These are phyloP conservation scores for Neopestalotiopsis rosae DNA, from an alignment of 2,329 filamentous ascomycete genomes.

Conservation along the genomic window DNA sequence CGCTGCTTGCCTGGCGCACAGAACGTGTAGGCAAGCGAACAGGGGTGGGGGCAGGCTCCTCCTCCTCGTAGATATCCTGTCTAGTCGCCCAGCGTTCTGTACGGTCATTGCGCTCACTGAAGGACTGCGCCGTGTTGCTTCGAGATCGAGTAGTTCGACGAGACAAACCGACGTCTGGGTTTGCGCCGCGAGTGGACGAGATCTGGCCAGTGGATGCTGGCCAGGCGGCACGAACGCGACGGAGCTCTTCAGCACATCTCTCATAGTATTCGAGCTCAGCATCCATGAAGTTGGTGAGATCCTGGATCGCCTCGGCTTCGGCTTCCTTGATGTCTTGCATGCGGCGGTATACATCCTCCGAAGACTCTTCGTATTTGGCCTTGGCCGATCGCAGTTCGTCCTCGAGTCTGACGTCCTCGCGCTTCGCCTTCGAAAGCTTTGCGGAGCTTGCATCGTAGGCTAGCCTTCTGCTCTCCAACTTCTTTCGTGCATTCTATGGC, in stretches of 20 bases:
- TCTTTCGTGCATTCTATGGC: conserved; percentile 78
- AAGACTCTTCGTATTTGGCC: conserved; percentile 95
- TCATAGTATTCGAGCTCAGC: conserved; percentile 92
- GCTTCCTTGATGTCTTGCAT: conserved; percentile 98
- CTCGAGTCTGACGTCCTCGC: conserved; percentile 90
- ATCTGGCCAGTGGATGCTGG: conserved; percentile 30
- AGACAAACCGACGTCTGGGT: conserved; percentile 31
- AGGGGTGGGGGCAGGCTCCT: conserved; percentile 40
- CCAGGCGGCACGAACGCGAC: conserved; percentile 56
- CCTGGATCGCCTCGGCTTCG: conserved; percentile 80
- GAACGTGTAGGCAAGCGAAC: conserved; percentile 52
- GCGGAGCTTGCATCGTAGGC: conserved; percentile 88
- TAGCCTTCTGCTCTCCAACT: conserved; percentile 86
- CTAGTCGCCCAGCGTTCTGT: conserved; percentile 35
- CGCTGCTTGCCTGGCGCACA: conserved; percentile 33
- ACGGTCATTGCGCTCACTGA: conserved; percentile 44
- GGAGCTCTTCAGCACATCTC: conserved; percentile 83
- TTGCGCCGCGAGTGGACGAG: conserved; percentile 20
- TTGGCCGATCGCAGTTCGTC: conserved; percentile 91
- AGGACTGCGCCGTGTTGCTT: conserved; percentile 55
- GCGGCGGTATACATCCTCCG: conserved; percentile 85
- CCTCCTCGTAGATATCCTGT: conserved; percentile 40
- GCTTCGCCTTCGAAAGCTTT: conserved; percentile 93
- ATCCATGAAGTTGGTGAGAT: conserved; percentile 83
- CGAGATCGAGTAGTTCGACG: conserved; percentile 42